phyloP scores from a whole-genome alignment of 169 alveolate species.

The Cryptosporidium sp. region DNA sequence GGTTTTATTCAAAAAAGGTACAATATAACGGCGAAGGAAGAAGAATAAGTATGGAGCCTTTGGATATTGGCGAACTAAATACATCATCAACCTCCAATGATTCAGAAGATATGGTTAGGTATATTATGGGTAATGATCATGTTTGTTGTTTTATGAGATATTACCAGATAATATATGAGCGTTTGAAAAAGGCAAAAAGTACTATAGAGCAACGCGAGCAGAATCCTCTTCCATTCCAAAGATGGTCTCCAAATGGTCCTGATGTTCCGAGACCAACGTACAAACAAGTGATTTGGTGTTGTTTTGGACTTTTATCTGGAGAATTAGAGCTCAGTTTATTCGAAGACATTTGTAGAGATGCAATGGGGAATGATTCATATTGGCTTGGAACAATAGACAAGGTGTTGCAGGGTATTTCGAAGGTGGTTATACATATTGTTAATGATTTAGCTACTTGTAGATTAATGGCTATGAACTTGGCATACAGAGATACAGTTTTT shows the following conservation, averaged over 20 bases:
- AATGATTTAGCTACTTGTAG: slow-evolving; percentile 74
- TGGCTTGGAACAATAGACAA: slow-evolving; percentile 85
- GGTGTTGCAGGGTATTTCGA: slow-evolving; percentile 68
- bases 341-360: slow-evolving; percentile 83
- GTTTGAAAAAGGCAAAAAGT: slow-evolving; percentile 79
- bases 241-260: slow-evolving; percentile 77
- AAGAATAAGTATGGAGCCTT: slow-evolving; percentile 4
- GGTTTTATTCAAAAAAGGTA: slow-evolving; percentile 43
- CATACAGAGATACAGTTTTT: slow-evolving; percentile 66
- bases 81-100: not conserved
- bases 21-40: slow-evolving; percentile 20
- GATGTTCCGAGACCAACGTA: slow-evolving; percentile 75
- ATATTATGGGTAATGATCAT: slow-evolving; percentile 73
- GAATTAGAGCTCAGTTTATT: slow-evolving; percentile 74
- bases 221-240: slow-evolving; percentile 73
- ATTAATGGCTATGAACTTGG: slow-evolving; percentile 63
- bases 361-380: slow-evolving; percentile 84
- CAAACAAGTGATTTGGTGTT: slow-evolving; percentile 74
- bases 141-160: slow-evolving; percentile 78
- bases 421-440: slow-evolving; percentile 67
- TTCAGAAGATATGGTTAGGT: slow-evolving; percentile 50
- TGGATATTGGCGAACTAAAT: not conserved
- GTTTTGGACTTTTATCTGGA: slow-evolving; percentile 69
- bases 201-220: slow-evolving; percentile 69
- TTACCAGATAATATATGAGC: slow-evolving; percentile 82